Percentiles rank a stretch among this genome's conserved stretches.
phyloP scores from a whole-genome alignment of 768 basidiomycete genomes.

The Lactarius sanguifluus region DNA sequence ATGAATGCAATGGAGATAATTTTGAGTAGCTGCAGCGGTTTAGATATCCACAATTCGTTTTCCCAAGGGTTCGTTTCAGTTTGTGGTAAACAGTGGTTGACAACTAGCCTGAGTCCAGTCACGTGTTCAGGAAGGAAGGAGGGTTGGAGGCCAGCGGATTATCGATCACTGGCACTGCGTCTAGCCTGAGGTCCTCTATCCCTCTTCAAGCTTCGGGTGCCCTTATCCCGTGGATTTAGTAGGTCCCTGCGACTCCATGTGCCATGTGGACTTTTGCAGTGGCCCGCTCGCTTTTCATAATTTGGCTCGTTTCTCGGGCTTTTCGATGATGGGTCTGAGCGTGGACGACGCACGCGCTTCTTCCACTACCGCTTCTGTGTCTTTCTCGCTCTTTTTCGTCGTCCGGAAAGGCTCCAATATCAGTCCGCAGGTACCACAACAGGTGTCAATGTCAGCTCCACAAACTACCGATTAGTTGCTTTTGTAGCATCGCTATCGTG shows the following conservation, averaged over 20 bases:
- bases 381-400: neutral
- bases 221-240: neutral
- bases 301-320: neutral
- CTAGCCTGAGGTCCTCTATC: no score
- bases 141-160: no score
- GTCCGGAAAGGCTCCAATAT: neutral
- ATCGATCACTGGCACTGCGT: no score
- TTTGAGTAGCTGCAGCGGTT: neutral
- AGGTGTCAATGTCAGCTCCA: neutral
- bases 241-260: neutral
- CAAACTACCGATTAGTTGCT: neutral
- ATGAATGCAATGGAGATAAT: neutral
- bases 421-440: neutral
- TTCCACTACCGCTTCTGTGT: neutral
- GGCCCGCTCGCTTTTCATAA: neutral
- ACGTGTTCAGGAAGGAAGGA: neutral
- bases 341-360: neutral
- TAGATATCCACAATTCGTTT: neutral
- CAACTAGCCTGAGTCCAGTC: neutral
- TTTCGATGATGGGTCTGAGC: neutral
- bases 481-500: slow-evolving; percentile 1
- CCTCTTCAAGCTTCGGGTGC: neutral
- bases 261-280: neutral
- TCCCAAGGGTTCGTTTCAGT: neutral
- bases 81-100: no score